phyloP scores from a whole-genome alignment of 495 filamentous ascomycete genomes.

The Neurospora tetraspora region DNA sequence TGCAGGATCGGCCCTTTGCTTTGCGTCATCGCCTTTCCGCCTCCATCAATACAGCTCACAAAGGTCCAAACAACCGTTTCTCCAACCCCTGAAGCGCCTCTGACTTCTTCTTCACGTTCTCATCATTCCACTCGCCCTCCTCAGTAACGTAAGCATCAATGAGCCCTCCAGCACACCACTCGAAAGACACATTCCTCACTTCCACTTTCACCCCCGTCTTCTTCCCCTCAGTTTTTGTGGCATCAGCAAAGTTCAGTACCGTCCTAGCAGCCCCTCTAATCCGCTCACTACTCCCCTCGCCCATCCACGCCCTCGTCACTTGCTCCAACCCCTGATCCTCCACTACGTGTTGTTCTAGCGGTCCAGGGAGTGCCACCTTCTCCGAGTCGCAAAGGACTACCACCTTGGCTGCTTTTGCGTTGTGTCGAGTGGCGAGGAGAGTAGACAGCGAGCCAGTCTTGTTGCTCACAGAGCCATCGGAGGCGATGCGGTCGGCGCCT shows the following conservation, averaged over 20 bases:
- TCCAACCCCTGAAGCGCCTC: constrained; percentile 18
- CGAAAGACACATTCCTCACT: constrained; percentile 54
- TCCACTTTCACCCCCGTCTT: constrained; percentile 17
- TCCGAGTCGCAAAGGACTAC: constrained; percentile 48
- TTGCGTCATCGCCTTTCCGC: not conserved
- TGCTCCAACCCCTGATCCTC: constrained; percentile 43
- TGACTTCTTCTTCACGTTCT: constrained; percentile 22
- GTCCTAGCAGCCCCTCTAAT: constrained; percentile 10
- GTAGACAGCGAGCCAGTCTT: constrained; percentile 55
- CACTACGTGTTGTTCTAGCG: constrained; percentile 20
- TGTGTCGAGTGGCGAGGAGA: constrained; percentile 38
- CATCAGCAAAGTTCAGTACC: not conserved
- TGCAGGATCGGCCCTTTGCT: not conserved
- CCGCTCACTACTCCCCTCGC: constrained; percentile 9
- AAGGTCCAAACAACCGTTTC: constrained; percentile 20
- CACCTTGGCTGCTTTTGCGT: constrained; percentile 27
- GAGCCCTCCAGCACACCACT: constrained; percentile 47
- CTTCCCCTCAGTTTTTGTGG: not conserved
- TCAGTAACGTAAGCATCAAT: constrained; percentile 52
- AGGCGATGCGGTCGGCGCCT: constrained; percentile 52
- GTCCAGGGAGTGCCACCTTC: constrained; percentile 44
- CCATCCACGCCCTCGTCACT: constrained; percentile 37
- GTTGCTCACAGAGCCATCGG: constrained; percentile 49
- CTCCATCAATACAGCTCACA: constrained; percentile 10
- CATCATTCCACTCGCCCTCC: constrained; percentile 24